phyloP scores from a whole-genome alignment of 805 yeast genomes.

The Lachancea meyersii region DNA sequence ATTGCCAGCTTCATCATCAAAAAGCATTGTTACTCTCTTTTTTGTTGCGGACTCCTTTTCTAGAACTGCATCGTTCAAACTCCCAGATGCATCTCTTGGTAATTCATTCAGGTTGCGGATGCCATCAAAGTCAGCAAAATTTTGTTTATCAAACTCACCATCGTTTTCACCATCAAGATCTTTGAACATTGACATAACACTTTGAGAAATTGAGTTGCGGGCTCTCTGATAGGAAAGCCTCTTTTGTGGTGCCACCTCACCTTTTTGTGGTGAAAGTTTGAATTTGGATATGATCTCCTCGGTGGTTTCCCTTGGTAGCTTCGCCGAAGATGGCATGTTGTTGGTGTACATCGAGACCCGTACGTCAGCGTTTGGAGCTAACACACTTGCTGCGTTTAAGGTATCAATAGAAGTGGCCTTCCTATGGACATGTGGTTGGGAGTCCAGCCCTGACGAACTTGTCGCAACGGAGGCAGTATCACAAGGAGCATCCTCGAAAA shows the following conservation, averaged over 20 bases:
- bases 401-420: conserved; percentile 33
- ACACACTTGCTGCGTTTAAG: conserved; percentile 25
- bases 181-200: conserved; percentile 28
- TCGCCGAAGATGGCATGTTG: conserved; percentile 12
- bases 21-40: conserved; percentile 27
- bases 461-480: conserved; percentile 20
- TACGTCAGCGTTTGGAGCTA: conserved; percentile 26
- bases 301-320: conserved; percentile 29
- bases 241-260: conserved; percentile 16
- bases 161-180: conserved; percentile 23
- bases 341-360: conserved; percentile 30
- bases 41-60: conserved; percentile 6
- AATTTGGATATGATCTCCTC: conserved; percentile 31
- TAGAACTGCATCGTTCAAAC: conserved; percentile 4
- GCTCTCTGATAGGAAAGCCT: conserved; percentile 20
- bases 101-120: neutral
- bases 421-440: conserved; percentile 22
- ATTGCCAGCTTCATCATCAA: conserved; percentile 22
- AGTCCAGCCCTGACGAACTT: conserved; percentile 19
- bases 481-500: conserved; percentile 31
- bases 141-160: conserved; percentile 1
- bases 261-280: conserved; percentile 26
- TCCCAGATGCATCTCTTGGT: conserved; percentile 1
- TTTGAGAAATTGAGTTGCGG: conserved; percentile 15
- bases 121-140: neutral